Percentiles rank a stretch among this genome's conserved stretches.
Evolutionary conservation across 306 rosid genomes (phyloP).

Genomic region (Cucumis hystrix): DNA sequence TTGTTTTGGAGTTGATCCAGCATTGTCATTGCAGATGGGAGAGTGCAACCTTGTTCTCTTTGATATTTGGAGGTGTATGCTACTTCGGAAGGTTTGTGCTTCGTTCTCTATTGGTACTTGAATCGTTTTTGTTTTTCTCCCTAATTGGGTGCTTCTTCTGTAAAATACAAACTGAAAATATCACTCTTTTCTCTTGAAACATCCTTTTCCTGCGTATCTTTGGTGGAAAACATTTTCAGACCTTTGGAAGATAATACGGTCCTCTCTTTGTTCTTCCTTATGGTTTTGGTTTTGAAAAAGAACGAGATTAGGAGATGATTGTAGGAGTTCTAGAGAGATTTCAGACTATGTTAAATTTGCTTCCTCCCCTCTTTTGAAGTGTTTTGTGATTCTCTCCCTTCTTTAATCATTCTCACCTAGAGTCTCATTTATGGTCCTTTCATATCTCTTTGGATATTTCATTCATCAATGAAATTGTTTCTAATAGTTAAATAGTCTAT

Average conservation of each 20-base stretch:
- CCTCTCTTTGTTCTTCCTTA: neutral
- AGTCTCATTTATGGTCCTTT: no score
- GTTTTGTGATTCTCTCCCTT: neutral
- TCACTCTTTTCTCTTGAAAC: neutral
- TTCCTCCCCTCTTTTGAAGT: neutral
- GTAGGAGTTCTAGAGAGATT: neutral
- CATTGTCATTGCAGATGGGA: conserved; percentile 64
- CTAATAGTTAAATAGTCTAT: neutral
- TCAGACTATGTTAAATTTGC: neutral
- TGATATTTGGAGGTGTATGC: conserved; percentile 60
- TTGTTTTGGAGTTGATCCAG: conserved; percentile 31
- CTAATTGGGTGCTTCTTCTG: neutral
- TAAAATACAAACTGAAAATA: neutral
- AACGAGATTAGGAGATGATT: neutral
- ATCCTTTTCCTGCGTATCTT: neutral
- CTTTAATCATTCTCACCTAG: neutral
- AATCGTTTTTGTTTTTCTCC: neutral
- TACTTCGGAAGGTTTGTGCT: conserved; percentile 59
- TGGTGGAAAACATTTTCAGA: neutral
- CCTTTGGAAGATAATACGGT: neutral
- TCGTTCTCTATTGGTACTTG: conserved; percentile 8
- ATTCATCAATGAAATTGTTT: neutral
- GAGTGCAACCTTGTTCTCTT: conserved; percentile 66
- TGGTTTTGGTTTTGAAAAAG: neutral
- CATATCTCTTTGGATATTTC: neutral